Evolutionary conservation across 805 yeast species (phyloP).

Genomic region (Torulaspora microellipsoides): DNA sequence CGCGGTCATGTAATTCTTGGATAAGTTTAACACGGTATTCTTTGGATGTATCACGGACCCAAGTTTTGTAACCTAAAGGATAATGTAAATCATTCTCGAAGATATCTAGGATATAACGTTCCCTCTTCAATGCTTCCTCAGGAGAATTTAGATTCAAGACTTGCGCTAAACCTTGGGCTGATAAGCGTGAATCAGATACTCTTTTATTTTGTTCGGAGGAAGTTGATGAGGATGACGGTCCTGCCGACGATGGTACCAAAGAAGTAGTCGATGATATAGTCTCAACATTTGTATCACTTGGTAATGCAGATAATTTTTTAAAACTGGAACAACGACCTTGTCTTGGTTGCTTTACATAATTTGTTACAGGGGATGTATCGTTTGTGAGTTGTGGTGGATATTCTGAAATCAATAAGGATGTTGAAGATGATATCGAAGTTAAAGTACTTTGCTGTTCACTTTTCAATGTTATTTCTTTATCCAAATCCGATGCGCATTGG

Average conservation of each 20-base stretch:
- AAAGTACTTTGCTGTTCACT: not conserved
- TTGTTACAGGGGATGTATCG: not conserved
- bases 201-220: slow-evolving; percentile 16
- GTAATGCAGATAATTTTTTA: slow-evolving; percentile 1
- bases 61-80: slow-evolving; percentile 70
- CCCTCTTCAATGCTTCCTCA: slow-evolving; percentile 53
- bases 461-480: not conserved
- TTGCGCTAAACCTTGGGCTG: slow-evolving; percentile 50
- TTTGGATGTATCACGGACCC: slow-evolving; percentile 75
- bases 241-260: slow-evolving; percentile 6
- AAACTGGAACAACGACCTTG: slow-evolving; percentile 12
- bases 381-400: not conserved
- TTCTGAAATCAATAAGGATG: not conserved
- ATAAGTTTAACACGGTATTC: slow-evolving; percentile 50
- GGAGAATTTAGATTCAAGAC: slow-evolving; percentile 47
- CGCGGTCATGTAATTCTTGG: slow-evolving; percentile 43
- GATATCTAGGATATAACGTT: slow-evolving; percentile 47
- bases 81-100: slow-evolving; percentile 59
- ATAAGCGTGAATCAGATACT: slow-evolving; percentile 50
- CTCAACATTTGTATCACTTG: slow-evolving; percentile 1
- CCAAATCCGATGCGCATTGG: slow-evolving; percentile 1
- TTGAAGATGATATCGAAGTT: not conserved
- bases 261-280: not conserved
- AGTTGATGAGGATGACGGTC: slow-evolving; percentile 7
- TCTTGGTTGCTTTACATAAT: slow-evolving; percentile 11